phyloP scores from a whole-genome alignment of 2,329 filamentous ascomycete genomes.

The Arthrinium puccinioides region DNA sequence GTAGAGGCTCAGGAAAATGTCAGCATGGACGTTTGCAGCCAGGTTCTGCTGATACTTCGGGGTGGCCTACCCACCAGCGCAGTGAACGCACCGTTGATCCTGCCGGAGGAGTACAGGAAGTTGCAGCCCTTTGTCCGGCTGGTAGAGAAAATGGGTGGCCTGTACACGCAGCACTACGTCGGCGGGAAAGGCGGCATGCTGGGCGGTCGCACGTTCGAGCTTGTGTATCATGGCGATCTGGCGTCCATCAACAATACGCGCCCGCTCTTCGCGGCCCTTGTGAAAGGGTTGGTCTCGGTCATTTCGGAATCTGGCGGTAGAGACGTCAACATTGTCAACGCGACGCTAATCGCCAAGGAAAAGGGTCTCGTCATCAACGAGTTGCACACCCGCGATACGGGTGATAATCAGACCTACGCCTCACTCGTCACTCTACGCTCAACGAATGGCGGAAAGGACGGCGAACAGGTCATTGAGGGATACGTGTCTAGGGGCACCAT shows the following conservation, averaged over 20 bases:
- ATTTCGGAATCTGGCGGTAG: slow-evolving; percentile 60
- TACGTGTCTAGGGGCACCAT: slow-evolving; percentile 57
- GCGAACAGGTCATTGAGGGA: slow-evolving; percentile 48
- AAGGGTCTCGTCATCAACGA: slow-evolving; percentile 74
- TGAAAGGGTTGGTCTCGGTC: slow-evolving; percentile 66
- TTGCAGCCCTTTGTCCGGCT: slow-evolving; percentile 70
- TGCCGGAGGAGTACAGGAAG: slow-evolving; percentile 73
- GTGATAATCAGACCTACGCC: slow-evolving; percentile 54
- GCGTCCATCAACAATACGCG: slow-evolving; percentile 66
- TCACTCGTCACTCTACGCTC: slow-evolving; percentile 65
- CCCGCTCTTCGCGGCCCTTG: slow-evolving; percentile 69
- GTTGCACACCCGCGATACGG: slow-evolving; percentile 54
- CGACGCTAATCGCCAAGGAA: slow-evolving; percentile 65
- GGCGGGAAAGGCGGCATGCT: slow-evolving; percentile 33
- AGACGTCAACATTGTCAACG: slow-evolving; percentile 80
- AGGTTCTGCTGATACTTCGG: slow-evolving; percentile 65
- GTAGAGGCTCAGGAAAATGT: slow-evolving; percentile 81
- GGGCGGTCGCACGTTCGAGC: slow-evolving; percentile 64
- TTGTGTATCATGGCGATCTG: slow-evolving; percentile 71
- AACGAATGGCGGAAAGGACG: slow-evolving; percentile 17
- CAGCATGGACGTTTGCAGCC: slow-evolving; percentile 73
- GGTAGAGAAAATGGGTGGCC: slow-evolving; percentile 69
- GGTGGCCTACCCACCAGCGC: slow-evolving; percentile 69
- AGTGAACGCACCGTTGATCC: slow-evolving; percentile 74
- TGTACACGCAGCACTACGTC: slow-evolving; percentile 72